These are phyloP conservation scores for Schizosaccharomyces cryophilus DNA, from an alignment of 805 yeast genomes.

Conservation along the genomic window DNA sequence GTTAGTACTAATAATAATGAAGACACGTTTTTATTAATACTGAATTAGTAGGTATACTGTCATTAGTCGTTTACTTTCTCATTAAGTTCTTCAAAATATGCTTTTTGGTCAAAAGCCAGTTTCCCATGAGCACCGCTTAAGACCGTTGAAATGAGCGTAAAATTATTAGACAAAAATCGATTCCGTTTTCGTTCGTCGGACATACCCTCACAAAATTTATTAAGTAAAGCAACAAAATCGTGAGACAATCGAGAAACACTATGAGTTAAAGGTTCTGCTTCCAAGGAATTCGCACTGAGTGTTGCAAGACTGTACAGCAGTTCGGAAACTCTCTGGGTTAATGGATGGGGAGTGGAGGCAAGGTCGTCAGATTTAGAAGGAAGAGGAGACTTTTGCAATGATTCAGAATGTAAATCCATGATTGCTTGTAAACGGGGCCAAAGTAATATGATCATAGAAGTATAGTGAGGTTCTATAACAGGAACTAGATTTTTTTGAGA, in stretches of 20 bases:
- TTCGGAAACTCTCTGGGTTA: slow-evolving; percentile 62
- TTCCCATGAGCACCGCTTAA: slow-evolving; percentile 22
- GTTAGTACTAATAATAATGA: neutral
- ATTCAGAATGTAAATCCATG: neutral
- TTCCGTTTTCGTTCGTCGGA: slow-evolving; percentile 23
- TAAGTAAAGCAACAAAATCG: slow-evolving; percentile 57
- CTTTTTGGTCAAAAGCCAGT: slow-evolving; percentile 18
- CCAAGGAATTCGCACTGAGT: slow-evolving; percentile 20
- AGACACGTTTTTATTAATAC: too few relatives aligned
- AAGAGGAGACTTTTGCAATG: neutral
- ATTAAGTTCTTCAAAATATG: neutral
- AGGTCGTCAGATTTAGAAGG: slow-evolving; percentile 10
- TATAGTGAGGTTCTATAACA: slow-evolving; percentile 42
- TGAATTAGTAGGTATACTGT: neutral
- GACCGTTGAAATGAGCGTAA: slow-evolving; percentile 35
- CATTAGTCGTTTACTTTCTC: neutral
- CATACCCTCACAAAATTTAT: slow-evolving; percentile 34
- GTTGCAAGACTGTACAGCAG: slow-evolving; percentile 46
- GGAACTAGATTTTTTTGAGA: slow-evolving; percentile 50
- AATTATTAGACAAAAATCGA: slow-evolving; percentile 49
- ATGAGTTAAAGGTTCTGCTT: slow-evolving; percentile 43
- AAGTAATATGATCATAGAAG: slow-evolving; percentile 35
- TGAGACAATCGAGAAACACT: slow-evolving; percentile 45
- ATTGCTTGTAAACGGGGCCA: slow-evolving; percentile 67
- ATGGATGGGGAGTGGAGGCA: slow-evolving; percentile 23